Evolutionary conservation across 148 eudicot species (phyloP).

Genomic region (Polygonum maritimum): DNA sequence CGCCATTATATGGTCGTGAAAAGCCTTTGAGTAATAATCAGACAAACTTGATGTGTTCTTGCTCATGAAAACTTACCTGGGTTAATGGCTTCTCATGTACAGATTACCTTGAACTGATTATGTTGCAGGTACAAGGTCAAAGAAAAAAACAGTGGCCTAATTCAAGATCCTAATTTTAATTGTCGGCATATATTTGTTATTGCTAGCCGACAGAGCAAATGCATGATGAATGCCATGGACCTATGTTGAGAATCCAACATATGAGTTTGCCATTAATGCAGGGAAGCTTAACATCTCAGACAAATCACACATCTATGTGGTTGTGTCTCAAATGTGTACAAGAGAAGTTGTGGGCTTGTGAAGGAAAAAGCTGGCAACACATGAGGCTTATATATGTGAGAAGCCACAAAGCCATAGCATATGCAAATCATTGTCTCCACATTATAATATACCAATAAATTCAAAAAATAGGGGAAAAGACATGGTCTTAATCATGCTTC

Average conservation of each 20-base stretch:
- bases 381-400: neutral
- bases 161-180: too few relatives aligned
- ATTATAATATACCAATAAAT: neutral
- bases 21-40: neutral
- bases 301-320: neutral
- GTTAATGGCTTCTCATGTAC: neutral
- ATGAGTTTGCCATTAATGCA: neutral
- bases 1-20: neutral
- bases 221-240: neutral
- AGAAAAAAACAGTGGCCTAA: too few relatives aligned
- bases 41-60: neutral
- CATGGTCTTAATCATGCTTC: neutral
- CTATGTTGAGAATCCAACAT: neutral
- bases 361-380: neutral
- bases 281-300: neutral
- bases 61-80: neutral
- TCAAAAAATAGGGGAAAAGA: neutral
- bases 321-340: neutral
- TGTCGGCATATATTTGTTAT: neutral
- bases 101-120: too few relatives aligned
- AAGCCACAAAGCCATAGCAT: neutral
- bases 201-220: neutral
- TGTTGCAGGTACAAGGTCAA: too few relatives aligned
- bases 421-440: constrained; percentile 4
- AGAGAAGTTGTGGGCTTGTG: neutral